Evolutionary conservation across 352 stramenopile species (phyloP).

Genomic region (Pythium utonaiense): DNA sequence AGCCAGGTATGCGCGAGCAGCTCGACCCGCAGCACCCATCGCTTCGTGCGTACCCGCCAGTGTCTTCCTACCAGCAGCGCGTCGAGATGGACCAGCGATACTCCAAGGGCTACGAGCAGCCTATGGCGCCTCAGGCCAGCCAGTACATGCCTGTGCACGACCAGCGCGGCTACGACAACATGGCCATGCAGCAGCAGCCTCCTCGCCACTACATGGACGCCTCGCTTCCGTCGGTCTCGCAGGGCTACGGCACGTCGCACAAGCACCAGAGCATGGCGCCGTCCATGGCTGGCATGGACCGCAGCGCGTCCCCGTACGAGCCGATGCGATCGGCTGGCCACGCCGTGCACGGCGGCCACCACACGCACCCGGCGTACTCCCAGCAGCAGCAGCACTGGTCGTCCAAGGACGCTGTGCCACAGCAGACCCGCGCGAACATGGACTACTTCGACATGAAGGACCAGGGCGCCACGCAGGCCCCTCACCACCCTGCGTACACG

Average conservation of each 20-base stretch:
- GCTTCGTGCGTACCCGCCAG: constrained; percentile 34
- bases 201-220: constrained; percentile 67
- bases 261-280: constrained; percentile 17
- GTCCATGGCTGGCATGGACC: constrained; percentile 33
- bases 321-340: constrained; percentile 5
- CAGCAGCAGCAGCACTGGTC: constrained; percentile 42
- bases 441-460: constrained; percentile 83
- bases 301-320: constrained; percentile 28
- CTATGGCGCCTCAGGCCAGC: constrained; percentile 21
- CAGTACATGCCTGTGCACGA: constrained; percentile 80
- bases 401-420: constrained; percentile 35
- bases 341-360: constrained; percentile 25
- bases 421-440: constrained; percentile 33
- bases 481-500: constrained; percentile 50
- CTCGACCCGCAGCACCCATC: constrained; percentile 40
- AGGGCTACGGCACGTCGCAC: constrained; percentile 42
- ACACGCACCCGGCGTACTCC: constrained; percentile 14
- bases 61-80: constrained; percentile 43
- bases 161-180: constrained; percentile 72
- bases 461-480: constrained; percentile 22
- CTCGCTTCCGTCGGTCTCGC: constrained; percentile 42
- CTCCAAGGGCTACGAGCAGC: constrained; percentile 59
- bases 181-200: constrained; percentile 38
- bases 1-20: constrained; percentile 38
- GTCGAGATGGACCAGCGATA: constrained; percentile 75